Evolutionary conservation across 2,329 filamentous ascomycete genomes (phyloP), one percentile per base, ranked within the genome.

Genomic region (Cercospora zeae-maydis): DNA sequence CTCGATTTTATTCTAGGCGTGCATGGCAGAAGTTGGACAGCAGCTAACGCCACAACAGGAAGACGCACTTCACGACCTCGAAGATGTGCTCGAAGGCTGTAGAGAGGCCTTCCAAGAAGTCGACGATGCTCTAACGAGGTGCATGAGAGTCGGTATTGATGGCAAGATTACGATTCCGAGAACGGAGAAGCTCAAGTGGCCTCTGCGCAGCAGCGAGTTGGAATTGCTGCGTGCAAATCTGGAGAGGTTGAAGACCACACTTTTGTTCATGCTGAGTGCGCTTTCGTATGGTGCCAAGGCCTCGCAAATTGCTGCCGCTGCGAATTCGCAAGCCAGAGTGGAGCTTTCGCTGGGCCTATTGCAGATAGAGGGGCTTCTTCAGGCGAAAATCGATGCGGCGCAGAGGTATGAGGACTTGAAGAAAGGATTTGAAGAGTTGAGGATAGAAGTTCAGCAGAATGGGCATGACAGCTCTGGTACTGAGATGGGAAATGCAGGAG

Each of bases 251-350:
- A 69, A 69, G 54, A 66, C 45, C 1, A 64, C 65, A 1, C 59
- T 69, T 6, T 30, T 66, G 58, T n/a, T 69, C 14, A 67, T 69
- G 65, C 21, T 69, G 14, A 64, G 55, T 45, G 65, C 67, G 4
- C 47, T 67, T 7, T 58, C 58, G 11, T 67, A 60, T 37, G 64
- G 47, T 3, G 54, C 42, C 34, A 63, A 62, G 51, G 21, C 49
- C 2, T 33, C 49, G 8, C 30, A 63, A 30, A 24, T 10, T 3
- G 34, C 47, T 10, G 59, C 9, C 2, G 31, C 30, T 1, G 10
- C 24, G 1, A 27, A 42, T 3, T 24, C 21, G 39, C 3, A 39
- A 19, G 33, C 55, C 13, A 42, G 42, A 7, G 57, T 54, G 1
- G 51, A 64, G 24, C 52, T 58, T 8, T 55, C 58, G 1, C 42